Base-by-base conservation (phyloP, 2,329 filamentous ascomycete species). In the Penicillium crustosum region DNA sequence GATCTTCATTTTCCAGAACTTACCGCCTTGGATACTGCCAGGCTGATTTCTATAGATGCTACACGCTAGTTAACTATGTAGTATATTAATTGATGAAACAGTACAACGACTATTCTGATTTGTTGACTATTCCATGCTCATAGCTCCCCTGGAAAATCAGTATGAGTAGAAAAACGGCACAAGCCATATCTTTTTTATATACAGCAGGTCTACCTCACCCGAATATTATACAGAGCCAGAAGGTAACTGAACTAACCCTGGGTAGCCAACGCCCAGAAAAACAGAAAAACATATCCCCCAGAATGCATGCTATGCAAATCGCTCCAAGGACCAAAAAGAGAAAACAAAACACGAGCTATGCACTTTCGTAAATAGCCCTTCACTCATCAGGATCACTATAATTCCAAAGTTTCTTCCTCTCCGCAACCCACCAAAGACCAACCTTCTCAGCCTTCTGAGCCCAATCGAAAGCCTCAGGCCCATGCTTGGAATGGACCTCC, bases 361-460 rank as follows among this genome's bases (percentile, higher is more conserved):
- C 6, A 23, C 21, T 9, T 3, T 36, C 19, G 3, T 25, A 15
- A 29, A 50, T 2, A 25, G 8, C 5, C 9, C 13, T 19, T 49
- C 25, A 53, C 27, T 53, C 44, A 4, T 41, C 55, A 35, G 49
- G 42, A 48, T 57, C 55, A 21, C 59, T 53, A 36, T 64, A 64
- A 63, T 67, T 55, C 64, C 66, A 64, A 56, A 66, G 59, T 50
- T 68, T 67, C 58, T 72, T 63, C 52, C 58, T 63, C 60, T 77
- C 75, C 57, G 66, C 63, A 19, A 73, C 68, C 72, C 74, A 76
- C 75, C 75, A 78, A 41, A 63, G 63, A 2, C 68, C 72, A 31
- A 77, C 66, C 42, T 71, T 66, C 41, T 70, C 70, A 0, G 75
- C 75, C 33, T 75, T 68, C n/a, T 48, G 49, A 10, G 71, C 65